phyloP scores from a whole-genome alignment of 1,284 basidiomycete species.

The Boletus mariae region DNA sequence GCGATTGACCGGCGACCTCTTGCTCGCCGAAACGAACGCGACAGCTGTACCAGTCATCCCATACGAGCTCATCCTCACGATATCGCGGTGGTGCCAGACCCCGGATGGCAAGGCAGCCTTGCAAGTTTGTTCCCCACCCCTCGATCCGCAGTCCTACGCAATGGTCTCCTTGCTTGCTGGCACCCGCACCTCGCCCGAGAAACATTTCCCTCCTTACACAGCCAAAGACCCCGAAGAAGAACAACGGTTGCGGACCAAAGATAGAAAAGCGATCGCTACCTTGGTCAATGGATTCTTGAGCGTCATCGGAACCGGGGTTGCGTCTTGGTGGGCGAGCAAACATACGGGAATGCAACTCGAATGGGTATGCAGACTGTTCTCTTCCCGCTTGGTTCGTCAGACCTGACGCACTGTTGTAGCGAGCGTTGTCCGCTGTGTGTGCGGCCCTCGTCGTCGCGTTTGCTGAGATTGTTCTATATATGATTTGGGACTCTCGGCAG shows the following conservation, averaged over 20 bases:
- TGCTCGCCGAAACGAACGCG: conserved; percentile 32
- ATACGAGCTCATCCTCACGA: conserved; percentile 51
- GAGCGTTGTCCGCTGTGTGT: conserved; percentile 56
- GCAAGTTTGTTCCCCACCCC: conserved; percentile 37
- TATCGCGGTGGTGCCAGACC: conserved; percentile 69
- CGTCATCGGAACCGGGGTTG: conserved; percentile 59
- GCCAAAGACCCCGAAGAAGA: conserved; percentile 42
- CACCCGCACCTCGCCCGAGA: conserved; percentile 66
- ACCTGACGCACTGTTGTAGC: conserved; percentile 38
- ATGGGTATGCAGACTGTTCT: conserved; percentile 46
- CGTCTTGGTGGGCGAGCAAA: conserved; percentile 69
- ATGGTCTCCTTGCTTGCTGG: conserved; percentile 77
- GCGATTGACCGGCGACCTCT: conserved; percentile 33
- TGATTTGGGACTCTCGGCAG: conserved; percentile 64
- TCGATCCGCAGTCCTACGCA: conserved; percentile 54
- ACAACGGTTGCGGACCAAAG: conserved; percentile 40
- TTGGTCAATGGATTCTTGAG: conserved; percentile 70
- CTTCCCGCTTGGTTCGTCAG: neutral
- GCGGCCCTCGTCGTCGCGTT: conserved; percentile 60
- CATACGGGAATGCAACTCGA: conserved; percentile 62
- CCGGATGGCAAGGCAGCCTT: conserved; percentile 44
- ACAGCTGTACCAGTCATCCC: conserved; percentile 46
- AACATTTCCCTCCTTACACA: conserved; percentile 53
- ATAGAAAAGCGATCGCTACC: conserved; percentile 63
- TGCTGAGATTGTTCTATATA: conserved; percentile 63